Base-by-base conservation (phyloP, 192 early-diverging fungal species). In the Bifiguratus adelaidae region DNA sequence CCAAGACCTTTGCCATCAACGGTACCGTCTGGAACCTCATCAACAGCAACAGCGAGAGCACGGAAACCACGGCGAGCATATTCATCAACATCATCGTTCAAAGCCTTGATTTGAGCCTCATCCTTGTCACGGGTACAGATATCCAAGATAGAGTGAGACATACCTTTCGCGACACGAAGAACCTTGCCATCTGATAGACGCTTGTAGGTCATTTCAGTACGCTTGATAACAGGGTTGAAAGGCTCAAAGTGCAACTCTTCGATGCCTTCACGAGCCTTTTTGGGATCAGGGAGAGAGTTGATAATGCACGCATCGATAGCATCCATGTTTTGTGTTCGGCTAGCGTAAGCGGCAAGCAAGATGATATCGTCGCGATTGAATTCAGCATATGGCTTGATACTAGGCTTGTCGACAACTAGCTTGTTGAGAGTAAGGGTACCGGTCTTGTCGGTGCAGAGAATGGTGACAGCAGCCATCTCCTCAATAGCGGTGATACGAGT, bases 361-460 rank as follows among this genome's bases (percentile, higher is more conserved):
- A 88, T 67, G 37, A 88, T 53, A 23, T 76, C 61, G 27, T 85
- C 82, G 7, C 55, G 56, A 34, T 60, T 48, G 50, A 73, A 59
- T 28, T 78, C 78, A 26, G 77, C 76, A 58, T 87, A 88, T 56
- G 67, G 59, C 61, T 71, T 81, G 61, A 87, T 71, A 48, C 81
- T 74, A 54, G 77, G 60, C 28, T 68, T 67, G 59, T 79, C 79
- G 52, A 86, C 79, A 57, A 75, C 80, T 22, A 83, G 70, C 62
- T 86, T 78, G 74, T 92, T 94, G 18, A 89, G 58, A 20, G 91
- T 95, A 23, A 94, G 73, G n/a, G 91, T 94, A 55, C 91, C 91
- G 40, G 91, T 95, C 76, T 95, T 95, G 74, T 93, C 90, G 20
- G 88, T 88, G 73, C 86, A 91, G 56, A 93, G 82, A 50, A 83